Conservation (phyloP, 805 yeast species). For the Saccharomycopsis sp. region DNA sequence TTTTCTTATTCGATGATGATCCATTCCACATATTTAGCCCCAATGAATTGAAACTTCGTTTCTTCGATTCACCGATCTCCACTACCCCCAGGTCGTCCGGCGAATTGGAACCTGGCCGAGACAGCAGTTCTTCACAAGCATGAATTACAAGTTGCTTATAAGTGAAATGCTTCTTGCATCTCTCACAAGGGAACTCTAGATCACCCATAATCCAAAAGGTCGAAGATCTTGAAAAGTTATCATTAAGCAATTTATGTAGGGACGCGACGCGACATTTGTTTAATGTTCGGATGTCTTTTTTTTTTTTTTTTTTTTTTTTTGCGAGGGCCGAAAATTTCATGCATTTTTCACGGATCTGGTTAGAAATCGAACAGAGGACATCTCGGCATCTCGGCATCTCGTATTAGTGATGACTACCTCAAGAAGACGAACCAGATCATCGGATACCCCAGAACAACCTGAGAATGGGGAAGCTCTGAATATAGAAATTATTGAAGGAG, state of each 20-base stretch:
- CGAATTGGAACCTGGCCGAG: background rate
- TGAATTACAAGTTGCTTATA: constrained; percentile 10
- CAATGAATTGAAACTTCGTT: constrained; percentile 6
- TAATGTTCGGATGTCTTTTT: constrained; percentile 2
- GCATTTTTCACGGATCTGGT: background rate
- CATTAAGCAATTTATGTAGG: background rate
- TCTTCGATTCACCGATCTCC: background rate
- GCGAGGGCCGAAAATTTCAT: too few species aligned
- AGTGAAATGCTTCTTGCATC: constrained; percentile 11
- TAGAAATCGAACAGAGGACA: background rate
- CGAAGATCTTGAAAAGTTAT: background rate
- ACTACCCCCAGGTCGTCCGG: background rate
- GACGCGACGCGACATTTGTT: constrained; percentile 6
- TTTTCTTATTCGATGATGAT: constrained; percentile 2
- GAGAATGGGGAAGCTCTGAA: background rate
- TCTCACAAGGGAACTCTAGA: constrained; percentile 18
- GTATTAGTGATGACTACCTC: background rate
- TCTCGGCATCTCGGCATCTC: background rate
- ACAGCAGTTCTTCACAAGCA: background rate
- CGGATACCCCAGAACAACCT: background rate
- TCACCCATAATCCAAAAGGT: constrained; percentile 1
- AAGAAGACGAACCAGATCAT: background rate
- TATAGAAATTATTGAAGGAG: constrained; percentile 16
- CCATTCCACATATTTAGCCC: constrained; percentile 13
- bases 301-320: background rate